A percentile compares a stretch with the other conserved stretches of the same genome.
Conservation (phyloP, 345 rosid genomes). For the Gossypium mustelinum region DNA sequence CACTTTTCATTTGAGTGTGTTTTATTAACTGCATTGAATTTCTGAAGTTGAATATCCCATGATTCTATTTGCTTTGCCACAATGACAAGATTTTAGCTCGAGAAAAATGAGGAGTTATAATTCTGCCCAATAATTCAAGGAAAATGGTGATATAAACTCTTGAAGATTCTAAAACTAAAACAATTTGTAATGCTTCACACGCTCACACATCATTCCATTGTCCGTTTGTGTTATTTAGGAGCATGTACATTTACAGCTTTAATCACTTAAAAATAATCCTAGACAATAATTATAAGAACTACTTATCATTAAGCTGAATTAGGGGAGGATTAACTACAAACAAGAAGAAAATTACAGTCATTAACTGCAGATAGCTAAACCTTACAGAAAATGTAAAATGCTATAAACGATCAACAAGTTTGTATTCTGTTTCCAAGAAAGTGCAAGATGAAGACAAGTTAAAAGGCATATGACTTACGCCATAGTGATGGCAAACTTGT, state of each 20-base stretch:
- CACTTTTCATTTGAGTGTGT: not conserved
- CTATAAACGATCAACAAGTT: not conserved
- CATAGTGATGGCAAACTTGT: conserved; percentile 75
- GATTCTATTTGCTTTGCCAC: not conserved
- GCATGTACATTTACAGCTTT: not conserved
- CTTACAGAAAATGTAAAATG: not conserved
- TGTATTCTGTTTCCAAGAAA: not conserved
- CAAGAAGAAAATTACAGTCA: not conserved
- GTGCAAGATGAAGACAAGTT: not conserved
- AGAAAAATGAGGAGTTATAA: not conserved
- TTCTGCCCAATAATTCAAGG: not conserved
- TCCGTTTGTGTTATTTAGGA: not conserved
- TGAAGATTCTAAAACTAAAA: not conserved
- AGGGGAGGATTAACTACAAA: not conserved
- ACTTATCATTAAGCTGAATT: not conserved
- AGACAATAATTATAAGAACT: not conserved
- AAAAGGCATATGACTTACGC: conserved; percentile 48
- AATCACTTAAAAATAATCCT: not conserved
- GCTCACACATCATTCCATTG: not conserved
- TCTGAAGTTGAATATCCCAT: not conserved
- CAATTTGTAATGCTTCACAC: no score
- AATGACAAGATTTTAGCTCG: not conserved
- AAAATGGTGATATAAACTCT: not conserved
- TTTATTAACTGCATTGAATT: not conserved
- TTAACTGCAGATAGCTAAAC: conserved; percentile 34